A percentile compares a stretch with the other conserved stretches of the same genome.
Conservation (phyloP, 1,139 yeast species). For the Blastobotrys capitulatus region DNA sequence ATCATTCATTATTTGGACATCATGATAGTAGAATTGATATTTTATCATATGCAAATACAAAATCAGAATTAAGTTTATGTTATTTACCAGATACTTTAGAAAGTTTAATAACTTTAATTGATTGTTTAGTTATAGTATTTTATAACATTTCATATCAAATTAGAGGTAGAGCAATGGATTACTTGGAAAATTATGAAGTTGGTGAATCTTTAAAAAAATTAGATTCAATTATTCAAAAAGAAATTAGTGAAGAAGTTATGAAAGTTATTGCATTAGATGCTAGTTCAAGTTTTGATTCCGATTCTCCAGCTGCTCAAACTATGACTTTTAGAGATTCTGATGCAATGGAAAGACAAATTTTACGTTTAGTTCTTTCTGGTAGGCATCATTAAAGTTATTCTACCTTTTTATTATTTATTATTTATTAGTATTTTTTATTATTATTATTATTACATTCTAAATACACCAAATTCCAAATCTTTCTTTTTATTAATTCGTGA, state of each 20-base stretch:
- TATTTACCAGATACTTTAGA: neutral
- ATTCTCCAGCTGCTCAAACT: neutral
- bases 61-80: neutral
- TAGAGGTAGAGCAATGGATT: neutral
- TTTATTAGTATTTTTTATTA: too few relatives aligned
- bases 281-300: neutral
- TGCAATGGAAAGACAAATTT: neutral
- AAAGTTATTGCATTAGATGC: neutral
- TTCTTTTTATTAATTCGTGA: slow-evolving; percentile 14
- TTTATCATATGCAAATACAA: neutral
- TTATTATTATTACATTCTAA: slow-evolving; percentile 29
- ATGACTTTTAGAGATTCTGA: neutral
- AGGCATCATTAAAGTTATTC: neutral
- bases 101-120: neutral
- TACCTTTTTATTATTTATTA: too few relatives aligned
- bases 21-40: neutral
- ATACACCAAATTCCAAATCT: slow-evolving; percentile 28
- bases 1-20: neutral
- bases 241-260: neutral
- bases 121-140: neutral
- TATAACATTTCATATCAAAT: neutral
- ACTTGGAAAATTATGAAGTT: neutral
- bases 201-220: neutral
- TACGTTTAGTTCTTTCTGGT: neutral
- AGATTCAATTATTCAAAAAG: neutral